phyloP scores from a whole-genome alignment of 495 filamentous ascomycete genomes.

The Penicillium diatomitis region DNA sequence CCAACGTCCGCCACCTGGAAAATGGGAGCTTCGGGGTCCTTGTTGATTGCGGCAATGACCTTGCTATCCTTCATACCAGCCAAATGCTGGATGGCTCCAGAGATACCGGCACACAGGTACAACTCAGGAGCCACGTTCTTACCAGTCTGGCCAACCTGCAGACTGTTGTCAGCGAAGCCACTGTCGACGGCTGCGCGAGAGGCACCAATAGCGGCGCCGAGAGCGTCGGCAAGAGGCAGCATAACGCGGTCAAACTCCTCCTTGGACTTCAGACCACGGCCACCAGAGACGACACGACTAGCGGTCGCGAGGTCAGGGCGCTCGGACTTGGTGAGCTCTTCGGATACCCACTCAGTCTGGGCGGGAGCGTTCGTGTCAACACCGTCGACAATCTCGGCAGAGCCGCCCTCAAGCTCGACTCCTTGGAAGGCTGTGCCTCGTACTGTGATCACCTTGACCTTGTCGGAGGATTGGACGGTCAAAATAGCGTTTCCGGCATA shows the following conservation, averaged over 20 bases:
- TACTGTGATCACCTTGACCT: constrained; percentile 82
- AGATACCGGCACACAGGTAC: constrained; percentile 92
- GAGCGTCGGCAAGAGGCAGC: constrained; percentile 78
- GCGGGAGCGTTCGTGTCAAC: constrained; percentile 52
- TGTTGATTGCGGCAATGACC: constrained; percentile 98
- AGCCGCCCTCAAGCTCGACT: constrained; percentile 40
- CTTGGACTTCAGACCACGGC: constrained; percentile 91
- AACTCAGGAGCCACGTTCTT: constrained; percentile 96
- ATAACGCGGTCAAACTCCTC: constrained; percentile 92
- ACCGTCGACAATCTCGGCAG: constrained; percentile 39
- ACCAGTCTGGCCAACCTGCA: constrained; percentile 96
- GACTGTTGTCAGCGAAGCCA: constrained; percentile 97
- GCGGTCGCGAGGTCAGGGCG: constrained; percentile 92
- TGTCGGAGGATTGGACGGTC: constrained; percentile 86
- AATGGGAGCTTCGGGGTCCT: constrained; percentile 92
- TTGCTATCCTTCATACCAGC: constrained; percentile 99
- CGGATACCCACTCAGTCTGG: constrained; percentile 81
- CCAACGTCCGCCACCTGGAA: constrained; percentile 98
- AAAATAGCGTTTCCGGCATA: constrained; percentile 97
- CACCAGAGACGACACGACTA: constrained; percentile 81
- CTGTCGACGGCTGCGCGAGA: constrained; percentile 93
- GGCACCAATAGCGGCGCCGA: constrained; percentile 90
- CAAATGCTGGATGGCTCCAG: constrained; percentile 94
- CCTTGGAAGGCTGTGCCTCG: constrained; percentile 79
- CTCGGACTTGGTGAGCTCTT: constrained; percentile 86